Evolutionary conservation across 2,329 filamentous ascomycete species (phyloP).

Genomic region (Ophiostoma sp.): DNA sequence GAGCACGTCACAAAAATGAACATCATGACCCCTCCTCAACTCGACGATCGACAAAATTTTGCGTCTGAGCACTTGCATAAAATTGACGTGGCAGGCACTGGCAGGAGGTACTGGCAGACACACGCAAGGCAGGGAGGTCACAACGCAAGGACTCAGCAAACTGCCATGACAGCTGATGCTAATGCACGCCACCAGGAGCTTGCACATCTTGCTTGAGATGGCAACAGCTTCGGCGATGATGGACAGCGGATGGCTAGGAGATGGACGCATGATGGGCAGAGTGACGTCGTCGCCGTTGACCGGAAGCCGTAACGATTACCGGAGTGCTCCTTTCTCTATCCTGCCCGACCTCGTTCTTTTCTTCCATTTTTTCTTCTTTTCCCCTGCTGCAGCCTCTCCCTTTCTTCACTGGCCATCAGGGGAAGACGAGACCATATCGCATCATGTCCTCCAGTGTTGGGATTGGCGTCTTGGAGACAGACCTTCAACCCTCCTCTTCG

Average conservation of each 20-base stretch:
- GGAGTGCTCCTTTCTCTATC: background rate
- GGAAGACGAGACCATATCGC: background rate
- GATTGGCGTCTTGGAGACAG: background rate
- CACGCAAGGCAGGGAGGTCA: background rate
- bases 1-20: background rate
- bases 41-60: background rate
- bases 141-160: background rate
- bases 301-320: background rate
- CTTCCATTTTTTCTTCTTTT: background rate
- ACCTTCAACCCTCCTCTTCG: background rate
- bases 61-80: background rate
- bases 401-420: background rate
- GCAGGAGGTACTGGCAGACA: conserved; percentile 1
- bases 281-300: background rate
- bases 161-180: background rate
- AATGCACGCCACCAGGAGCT: conserved; percentile 10
- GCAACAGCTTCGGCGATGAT: background rate
- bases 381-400: background rate
- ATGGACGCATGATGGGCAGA: background rate
- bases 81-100: background rate
- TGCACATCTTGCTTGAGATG: background rate
- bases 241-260: too few relatives aligned
- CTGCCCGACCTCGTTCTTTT: background rate
- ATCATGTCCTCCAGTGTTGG: background rate
- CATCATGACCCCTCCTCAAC: background rate